phyloP scores from a whole-genome alignment of 371 early-diverging fungal species.

The Dinochytrium kinnereticum region DNA sequence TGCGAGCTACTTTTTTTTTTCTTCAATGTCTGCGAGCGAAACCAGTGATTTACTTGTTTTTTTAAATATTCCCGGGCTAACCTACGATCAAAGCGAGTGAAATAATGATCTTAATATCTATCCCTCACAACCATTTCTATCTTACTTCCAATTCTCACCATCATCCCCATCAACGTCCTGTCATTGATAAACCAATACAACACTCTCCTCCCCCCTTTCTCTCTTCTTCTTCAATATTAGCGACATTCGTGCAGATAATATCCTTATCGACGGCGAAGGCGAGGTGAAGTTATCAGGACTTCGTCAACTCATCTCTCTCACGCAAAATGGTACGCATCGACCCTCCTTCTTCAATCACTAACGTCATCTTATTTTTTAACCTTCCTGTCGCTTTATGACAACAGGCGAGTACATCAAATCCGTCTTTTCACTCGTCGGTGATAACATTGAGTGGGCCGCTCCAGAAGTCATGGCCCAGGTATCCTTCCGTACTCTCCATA shows the following conservation, averaged over 20 bases:
- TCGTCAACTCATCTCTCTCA: slow-evolving; percentile 46
- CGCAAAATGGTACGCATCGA: slow-evolving; percentile 28
- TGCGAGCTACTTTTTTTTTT: too few relatives aligned
- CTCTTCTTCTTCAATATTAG: slow-evolving; percentile 28
- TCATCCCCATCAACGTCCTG: too few relatives aligned
- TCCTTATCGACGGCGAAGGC: slow-evolving; percentile 53
- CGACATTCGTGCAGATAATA: slow-evolving; percentile 60
- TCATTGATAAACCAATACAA: too few relatives aligned
- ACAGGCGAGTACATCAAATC: slow-evolving; percentile 39
- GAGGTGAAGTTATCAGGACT: slow-evolving; percentile 57
- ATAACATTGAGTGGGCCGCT: slow-evolving; percentile 63
- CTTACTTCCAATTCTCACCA: too few relatives aligned
- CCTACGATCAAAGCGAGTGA: too few relatives aligned
- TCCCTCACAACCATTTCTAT: too few relatives aligned
- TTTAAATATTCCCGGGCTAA: too few relatives aligned
- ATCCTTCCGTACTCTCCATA: slow-evolving; percentile 7
- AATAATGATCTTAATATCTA: too few relatives aligned
- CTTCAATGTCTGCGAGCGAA: too few relatives aligned
- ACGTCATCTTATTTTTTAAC: neutral
- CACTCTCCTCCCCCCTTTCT: too few relatives aligned
- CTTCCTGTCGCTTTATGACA: too few relatives aligned
- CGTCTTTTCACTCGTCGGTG: slow-evolving; percentile 56
- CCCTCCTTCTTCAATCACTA: neutral
- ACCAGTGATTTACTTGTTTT: too few relatives aligned
- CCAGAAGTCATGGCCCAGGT: slow-evolving; percentile 65